phyloP scores from a whole-genome alignment of 2,329 filamentous ascomycete genomes.

The Orbilia blumenaviensis region DNA sequence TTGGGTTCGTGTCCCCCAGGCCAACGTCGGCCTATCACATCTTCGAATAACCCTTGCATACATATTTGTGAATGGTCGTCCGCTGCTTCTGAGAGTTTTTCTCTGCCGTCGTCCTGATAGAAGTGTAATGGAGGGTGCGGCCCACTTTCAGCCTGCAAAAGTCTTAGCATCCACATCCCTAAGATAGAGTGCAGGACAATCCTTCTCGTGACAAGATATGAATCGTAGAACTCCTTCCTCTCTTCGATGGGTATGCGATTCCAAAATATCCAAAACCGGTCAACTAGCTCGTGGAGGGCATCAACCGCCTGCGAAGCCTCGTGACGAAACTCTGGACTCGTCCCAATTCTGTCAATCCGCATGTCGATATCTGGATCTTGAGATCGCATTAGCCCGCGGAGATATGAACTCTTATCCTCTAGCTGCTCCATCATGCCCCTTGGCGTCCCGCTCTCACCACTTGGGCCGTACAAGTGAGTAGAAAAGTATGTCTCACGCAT shows the following conservation, averaged over 20 bases:
- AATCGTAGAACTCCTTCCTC: not conserved
- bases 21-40: not conserved
- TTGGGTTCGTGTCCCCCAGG: not conserved
- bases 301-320: not conserved
- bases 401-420: not conserved
- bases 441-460: not conserved
- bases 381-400: not conserved
- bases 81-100: not conserved
- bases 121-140: not conserved
- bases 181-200: not conserved
- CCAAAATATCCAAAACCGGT: not conserved
- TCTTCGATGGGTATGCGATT: not conserved
- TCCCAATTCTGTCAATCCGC: not conserved
- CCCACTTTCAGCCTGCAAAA: not conserved
- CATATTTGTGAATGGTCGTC: not conserved
- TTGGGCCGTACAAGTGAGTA: not conserved
- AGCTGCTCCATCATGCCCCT: conserved; percentile 2
- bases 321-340: not conserved
- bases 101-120: not conserved
- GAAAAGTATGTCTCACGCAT: not conserved
- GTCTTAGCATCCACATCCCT: not conserved
- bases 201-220: not conserved
- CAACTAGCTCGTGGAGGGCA: not conserved
- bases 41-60: not conserved
- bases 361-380: not conserved